These are phyloP conservation scores for Rugonectria rugulosa DNA, from an alignment of 2,329 filamentous ascomycete species.

Conservation along the genomic window DNA sequence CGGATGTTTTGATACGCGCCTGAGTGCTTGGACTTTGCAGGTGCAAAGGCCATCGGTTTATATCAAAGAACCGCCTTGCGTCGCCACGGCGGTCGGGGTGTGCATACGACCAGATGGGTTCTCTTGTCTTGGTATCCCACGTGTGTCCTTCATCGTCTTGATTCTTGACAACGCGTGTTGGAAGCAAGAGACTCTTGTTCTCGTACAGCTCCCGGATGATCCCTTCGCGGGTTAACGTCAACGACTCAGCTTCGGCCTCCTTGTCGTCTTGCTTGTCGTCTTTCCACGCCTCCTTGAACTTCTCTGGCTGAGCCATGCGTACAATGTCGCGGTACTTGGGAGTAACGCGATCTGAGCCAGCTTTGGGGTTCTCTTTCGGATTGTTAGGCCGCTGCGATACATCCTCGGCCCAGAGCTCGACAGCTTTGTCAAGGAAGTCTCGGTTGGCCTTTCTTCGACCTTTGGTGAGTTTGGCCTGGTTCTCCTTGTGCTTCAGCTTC, in stretches of 20 bases:
- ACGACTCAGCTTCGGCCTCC: slow-evolving; percentile 27
- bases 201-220: slow-evolving; percentile 54
- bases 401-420: slow-evolving; percentile 27
- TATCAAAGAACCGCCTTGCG: slow-evolving; percentile 49
- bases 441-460: slow-evolving; percentile 18
- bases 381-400: slow-evolving; percentile 27
- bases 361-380: slow-evolving; percentile 15
- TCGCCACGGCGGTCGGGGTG: slow-evolving; percentile 31
- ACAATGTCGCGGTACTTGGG: slow-evolving; percentile 42
- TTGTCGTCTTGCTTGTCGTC: slow-evolving; percentile 13
- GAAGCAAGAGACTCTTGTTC: slow-evolving; percentile 53
- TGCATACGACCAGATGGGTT: slow-evolving; percentile 44
- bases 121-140: slow-evolving; percentile 31
- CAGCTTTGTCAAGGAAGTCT: slow-evolving; percentile 21
- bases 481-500: slow-evolving; percentile 8
- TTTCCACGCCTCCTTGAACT: slow-evolving; percentile 16
- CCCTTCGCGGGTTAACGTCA: slow-evolving; percentile 43
- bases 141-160: slow-evolving; percentile 26
- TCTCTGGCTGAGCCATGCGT: slow-evolving; percentile 41
- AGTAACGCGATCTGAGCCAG: slow-evolving; percentile 16
- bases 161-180: slow-evolving; percentile 39
- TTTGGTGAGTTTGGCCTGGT: slow-evolving; percentile 18
- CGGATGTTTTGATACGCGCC: slow-evolving; percentile 34
- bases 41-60: slow-evolving; percentile 57
- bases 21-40: slow-evolving; percentile 45